A percentile compares a stretch with the other conserved stretches of the same genome.
Evolutionary conservation across 2,329 filamentous ascomycete species (phyloP).

Genomic region (Talaromyces islandicus): DNA sequence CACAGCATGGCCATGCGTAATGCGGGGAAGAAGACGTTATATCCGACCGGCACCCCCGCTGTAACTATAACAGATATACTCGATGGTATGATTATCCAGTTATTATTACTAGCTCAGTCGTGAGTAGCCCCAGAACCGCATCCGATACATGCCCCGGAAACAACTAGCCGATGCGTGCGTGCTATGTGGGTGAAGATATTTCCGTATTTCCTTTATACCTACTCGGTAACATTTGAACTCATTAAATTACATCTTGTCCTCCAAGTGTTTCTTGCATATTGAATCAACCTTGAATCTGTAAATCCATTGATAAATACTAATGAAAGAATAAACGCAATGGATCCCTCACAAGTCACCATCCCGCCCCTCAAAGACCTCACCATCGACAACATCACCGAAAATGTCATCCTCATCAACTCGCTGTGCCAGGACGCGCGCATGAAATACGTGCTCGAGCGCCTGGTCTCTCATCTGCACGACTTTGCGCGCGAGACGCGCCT

Average conservation of each 20-base stretch:
- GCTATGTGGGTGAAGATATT: background rate
- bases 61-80: background rate
- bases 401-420: conserved; percentile 69
- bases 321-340: conserved; percentile 22
- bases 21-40: background rate
- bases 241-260: too few species aligned
- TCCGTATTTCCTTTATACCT: background rate
- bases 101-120: too few species aligned
- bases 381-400: conserved; percentile 74
- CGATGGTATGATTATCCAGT: too few species aligned
- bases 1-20: background rate
- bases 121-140: background rate
- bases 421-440: conserved; percentile 60
- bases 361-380: conserved; percentile 61
- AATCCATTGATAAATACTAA: background rate
- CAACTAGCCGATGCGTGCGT: background rate
- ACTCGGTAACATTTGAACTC: background rate
- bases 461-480: conserved; percentile 74
- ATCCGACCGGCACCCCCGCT: background rate
- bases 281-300: background rate
- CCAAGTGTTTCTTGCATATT: background rate
- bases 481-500: conserved; percentile 75
- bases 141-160: background rate
- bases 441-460: conserved; percentile 65
- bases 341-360: conserved; percentile 36